Percentiles rank a stretch among this genome's conserved stretches.
These are phyloP conservation scores for Aspergillus funiculosus DNA, from an alignment of 495 filamentous ascomycete species.

Conservation along the genomic window DNA sequence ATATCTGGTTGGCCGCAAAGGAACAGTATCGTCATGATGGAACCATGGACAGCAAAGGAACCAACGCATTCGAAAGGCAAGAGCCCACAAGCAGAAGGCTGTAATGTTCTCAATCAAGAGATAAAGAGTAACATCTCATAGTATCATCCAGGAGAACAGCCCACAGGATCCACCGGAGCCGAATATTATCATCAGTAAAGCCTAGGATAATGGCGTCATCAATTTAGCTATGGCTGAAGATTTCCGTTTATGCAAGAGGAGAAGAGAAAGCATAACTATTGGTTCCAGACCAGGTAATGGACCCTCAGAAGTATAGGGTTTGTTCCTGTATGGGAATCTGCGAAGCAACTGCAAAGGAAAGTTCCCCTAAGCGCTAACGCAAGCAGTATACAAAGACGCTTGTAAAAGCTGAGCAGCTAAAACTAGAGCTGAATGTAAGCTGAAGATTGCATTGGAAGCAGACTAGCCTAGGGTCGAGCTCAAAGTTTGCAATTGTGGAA, in stretches of 20 bases:
- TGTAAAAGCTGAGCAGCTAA: background rate
- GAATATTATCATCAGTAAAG: background rate
- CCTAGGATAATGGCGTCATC: conserved; percentile 14
- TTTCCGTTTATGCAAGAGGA: background rate
- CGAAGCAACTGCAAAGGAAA: background rate
- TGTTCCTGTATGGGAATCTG: background rate
- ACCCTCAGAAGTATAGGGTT: background rate
- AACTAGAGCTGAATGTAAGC: too few species aligned
- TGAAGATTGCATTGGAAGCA: too few species aligned
- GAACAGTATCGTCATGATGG: too few species aligned
- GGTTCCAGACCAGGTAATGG: background rate
- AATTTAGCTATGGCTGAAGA: background rate
- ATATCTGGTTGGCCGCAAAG: background rate
- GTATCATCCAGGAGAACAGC: conserved; percentile 25
- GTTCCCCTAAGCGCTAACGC: too few species aligned
- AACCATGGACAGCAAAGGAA: conserved; percentile 24
- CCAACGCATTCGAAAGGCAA: conserved; percentile 18
- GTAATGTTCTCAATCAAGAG: conserved; percentile 13
- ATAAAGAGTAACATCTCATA: conserved; percentile 31
- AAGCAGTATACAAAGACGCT: background rate
- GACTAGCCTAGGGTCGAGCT: too few species aligned
- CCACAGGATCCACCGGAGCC: conserved; percentile 16
- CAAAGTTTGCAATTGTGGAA: too few species aligned
- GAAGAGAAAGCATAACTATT: background rate
- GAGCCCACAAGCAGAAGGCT: conserved; percentile 13